Evolutionary conservation across 805 yeast species (phyloP).

Genomic region (Hanseniaspora hatyaiensis): DNA sequence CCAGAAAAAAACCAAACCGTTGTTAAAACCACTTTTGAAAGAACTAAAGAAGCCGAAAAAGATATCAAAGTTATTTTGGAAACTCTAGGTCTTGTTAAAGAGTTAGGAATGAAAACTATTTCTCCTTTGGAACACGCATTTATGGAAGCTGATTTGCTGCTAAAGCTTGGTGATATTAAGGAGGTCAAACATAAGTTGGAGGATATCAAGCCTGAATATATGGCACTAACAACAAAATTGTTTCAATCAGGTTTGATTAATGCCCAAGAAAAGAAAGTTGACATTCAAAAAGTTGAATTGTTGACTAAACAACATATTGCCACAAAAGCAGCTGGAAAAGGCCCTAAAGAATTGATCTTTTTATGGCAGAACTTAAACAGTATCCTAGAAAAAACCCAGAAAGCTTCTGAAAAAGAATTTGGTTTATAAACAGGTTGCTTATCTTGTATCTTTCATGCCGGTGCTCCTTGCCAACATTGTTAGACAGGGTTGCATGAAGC

Average conservation of each 20-base stretch:
- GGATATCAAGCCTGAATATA: conserved; percentile 3
- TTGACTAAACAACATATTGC: not conserved
- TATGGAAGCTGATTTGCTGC: conserved; percentile 11
- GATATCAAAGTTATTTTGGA: conserved; percentile 2
- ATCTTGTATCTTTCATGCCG: no score
- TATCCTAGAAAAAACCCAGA: not conserved
- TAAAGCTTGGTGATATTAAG: not conserved
- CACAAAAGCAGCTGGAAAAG: not conserved
- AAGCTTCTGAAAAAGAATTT: conserved; percentile 4
- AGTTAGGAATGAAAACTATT: conserved; percentile 7
- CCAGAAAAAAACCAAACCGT: conserved; percentile 1
- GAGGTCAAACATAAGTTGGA: conserved; percentile 8
- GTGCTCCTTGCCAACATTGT: no score
- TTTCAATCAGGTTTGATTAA: conserved; percentile 7
- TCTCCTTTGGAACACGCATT: conserved; percentile 4
- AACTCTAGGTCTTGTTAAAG: conserved; percentile 3
- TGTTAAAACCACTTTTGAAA: conserved; percentile 2
- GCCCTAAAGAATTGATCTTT: not conserved
- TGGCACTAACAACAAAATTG: not conserved
- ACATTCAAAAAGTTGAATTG: not conserved
- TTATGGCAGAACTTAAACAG: conserved; percentile 3
- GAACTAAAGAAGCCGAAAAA: conserved; percentile 1
- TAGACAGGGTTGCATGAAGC: no score
- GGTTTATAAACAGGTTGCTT: not conserved
- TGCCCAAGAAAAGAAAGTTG: conserved; percentile 5